Conservation (phyloP, 129 eudicot species). For the Flaveria sonorensis region DNA sequence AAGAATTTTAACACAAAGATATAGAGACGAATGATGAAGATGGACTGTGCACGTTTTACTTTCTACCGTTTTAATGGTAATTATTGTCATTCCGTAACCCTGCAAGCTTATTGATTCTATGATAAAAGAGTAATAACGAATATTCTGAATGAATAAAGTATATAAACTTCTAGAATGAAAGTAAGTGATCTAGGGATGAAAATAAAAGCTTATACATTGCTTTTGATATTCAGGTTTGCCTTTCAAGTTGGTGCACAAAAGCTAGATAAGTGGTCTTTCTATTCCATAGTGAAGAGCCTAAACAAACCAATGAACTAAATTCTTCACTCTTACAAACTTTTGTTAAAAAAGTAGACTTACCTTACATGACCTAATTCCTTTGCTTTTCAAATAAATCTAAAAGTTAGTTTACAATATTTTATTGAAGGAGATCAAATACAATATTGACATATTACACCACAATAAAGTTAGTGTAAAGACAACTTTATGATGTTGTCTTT, state of each 20-base stretch:
- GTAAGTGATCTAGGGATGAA: constrained; percentile 7
- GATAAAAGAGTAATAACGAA: neutral
- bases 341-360: constrained; percentile 35
- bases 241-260: constrained; percentile 50
- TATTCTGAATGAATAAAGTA: neutral
- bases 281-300: constrained; percentile 40
- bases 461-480: constrained; percentile 28
- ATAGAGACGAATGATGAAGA: too few species aligned
- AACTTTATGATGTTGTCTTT: constrained; percentile 32
- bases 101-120: neutral
- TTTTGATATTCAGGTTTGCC: constrained; percentile 57
- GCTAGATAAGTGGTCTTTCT: constrained; percentile 59
- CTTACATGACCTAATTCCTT: constrained; percentile 53
- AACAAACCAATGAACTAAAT: constrained; percentile 38
- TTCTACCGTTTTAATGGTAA: too few species aligned
- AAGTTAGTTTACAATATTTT: constrained; percentile 15
- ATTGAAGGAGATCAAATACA: constrained; percentile 37
- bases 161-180: neutral
- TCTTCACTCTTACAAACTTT: neutral
- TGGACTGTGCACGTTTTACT: too few species aligned
- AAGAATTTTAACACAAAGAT: too few species aligned
- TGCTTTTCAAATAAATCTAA: constrained; percentile 6
- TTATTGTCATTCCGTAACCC: too few species aligned
- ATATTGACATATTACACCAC: constrained; percentile 30
- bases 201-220: constrained; percentile 7